phyloP scores from a whole-genome alignment of 805 yeast species.

The Candida pseudofarinosa region DNA sequence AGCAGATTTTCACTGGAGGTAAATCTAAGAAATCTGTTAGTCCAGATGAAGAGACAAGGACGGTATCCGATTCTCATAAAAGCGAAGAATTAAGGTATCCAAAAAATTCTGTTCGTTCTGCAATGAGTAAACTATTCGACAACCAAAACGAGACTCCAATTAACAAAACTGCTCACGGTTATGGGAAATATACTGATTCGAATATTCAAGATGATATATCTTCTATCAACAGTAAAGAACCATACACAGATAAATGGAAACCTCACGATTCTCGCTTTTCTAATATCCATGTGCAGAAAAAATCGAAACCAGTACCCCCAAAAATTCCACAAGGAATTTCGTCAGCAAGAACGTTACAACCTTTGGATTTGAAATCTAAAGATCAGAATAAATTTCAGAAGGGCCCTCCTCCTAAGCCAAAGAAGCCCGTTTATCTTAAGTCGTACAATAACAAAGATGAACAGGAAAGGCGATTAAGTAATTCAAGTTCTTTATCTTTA shows the following conservation, averaged over 20 bases:
- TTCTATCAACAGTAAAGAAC: conserved; percentile 22
- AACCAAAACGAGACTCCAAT: conserved; percentile 42
- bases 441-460: conserved; percentile 18
- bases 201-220: conserved; percentile 31
- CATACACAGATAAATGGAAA: not conserved
- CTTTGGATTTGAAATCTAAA: not conserved
- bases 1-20: conserved; percentile 28
- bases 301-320: conserved; percentile 24
- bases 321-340: conserved; percentile 31
- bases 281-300: not conserved
- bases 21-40: conserved; percentile 11
- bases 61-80: not conserved
- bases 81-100: conserved; percentile 8
- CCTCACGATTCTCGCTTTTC: conserved; percentile 1
- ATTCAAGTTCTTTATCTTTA: conserved; percentile 38
- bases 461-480: conserved; percentile 25
- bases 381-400: conserved; percentile 9
- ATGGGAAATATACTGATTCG: conserved; percentile 66
- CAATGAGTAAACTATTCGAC: conserved; percentile 49
- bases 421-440: conserved; percentile 55
- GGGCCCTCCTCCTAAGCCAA: conserved; percentile 60
- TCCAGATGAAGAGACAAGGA: not conserved
- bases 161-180: conserved; percentile 69
- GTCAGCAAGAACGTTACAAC: conserved; percentile 8
- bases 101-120: conserved; percentile 45